phyloP scores from a whole-genome alignment of 495 filamentous ascomycete species.

The Xylaria telfairii region DNA sequence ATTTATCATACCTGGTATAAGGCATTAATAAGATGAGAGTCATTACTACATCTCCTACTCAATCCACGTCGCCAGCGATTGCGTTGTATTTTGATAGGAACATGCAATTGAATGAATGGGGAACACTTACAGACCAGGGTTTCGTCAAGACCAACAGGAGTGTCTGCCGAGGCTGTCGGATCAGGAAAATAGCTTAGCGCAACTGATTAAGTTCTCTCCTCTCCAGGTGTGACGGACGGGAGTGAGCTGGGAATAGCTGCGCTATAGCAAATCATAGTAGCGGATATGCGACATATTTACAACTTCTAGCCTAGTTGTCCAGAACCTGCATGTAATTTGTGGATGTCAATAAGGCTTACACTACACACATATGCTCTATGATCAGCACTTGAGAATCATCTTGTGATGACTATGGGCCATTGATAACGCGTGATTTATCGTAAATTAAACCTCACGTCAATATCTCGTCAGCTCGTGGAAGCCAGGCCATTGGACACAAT shows the following conservation, averaged over 20 bases:
- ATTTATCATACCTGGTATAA: background rate
- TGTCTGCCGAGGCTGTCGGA: conserved; percentile 17
- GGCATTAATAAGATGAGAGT: background rate
- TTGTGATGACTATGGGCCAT: conserved; percentile 8
- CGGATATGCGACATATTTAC: background rate
- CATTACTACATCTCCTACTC: conserved; percentile 2
- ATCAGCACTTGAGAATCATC: background rate
- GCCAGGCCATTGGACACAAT: conserved; percentile 3
- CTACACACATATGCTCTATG: background rate
- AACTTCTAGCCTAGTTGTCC: background rate
- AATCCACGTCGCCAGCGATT: conserved; percentile 3
- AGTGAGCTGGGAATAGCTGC: background rate
- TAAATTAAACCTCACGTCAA: conserved; percentile 19
- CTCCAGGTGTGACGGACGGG: conserved; percentile 9
- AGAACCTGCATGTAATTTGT: background rate
- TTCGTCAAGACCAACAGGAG: conserved; percentile 8
- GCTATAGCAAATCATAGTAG: conserved; percentile 11
- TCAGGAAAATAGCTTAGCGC: conserved; percentile 4
- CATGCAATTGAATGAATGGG: background rate
- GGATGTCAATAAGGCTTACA: conserved; percentile 10
- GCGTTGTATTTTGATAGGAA: conserved; percentile 1
- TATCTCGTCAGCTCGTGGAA: conserved; percentile 20
- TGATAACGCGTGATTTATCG: background rate
- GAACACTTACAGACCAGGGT: background rate
- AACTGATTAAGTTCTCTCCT: background rate